phyloP scores from a whole-genome alignment of 2,329 filamentous ascomycete species.

The Arthrobotrys megalospora region DNA sequence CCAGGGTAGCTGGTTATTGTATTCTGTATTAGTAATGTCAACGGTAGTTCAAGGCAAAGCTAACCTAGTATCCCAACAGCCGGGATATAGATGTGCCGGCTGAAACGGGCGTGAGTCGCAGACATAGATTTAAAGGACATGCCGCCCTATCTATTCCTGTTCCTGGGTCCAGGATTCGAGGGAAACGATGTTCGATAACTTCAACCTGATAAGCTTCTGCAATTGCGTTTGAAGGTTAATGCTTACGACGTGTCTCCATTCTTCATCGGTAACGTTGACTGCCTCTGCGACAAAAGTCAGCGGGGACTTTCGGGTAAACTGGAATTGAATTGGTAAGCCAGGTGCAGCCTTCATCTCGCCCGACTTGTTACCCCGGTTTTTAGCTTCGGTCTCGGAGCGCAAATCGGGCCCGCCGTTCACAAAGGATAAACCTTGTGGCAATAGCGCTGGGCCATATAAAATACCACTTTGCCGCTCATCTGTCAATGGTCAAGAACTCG shows the following conservation, averaged over 20 bases:
- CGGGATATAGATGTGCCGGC: slow-evolving; percentile 14
- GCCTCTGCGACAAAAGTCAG: not conserved
- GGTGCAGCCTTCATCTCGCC: slow-evolving; percentile 14
- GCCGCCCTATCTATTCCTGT: no score
- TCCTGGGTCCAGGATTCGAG: not conserved
- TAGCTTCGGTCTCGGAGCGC: slow-evolving; percentile 34
- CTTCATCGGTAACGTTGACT: not conserved
- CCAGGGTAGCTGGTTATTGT: not conserved
- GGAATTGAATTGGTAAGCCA: slow-evolving; percentile 47
- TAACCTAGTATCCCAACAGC: not conserved
- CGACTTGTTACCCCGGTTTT: slow-evolving; percentile 2
- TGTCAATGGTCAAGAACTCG: not conserved
- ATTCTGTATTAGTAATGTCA: slow-evolving; percentile 12
- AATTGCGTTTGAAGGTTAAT: not conserved
- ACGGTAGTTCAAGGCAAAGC: not conserved
- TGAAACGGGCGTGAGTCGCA: not conserved
- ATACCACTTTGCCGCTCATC: slow-evolving; percentile 23
- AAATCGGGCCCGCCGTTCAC: slow-evolving; percentile 9
- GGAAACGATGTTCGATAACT: not conserved
- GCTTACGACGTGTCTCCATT: not conserved
- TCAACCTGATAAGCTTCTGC: not conserved
- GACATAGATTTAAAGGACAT: not conserved
- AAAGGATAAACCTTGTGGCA: slow-evolving; percentile 3
- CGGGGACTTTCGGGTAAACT: slow-evolving; percentile 49
- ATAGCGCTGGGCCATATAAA: slow-evolving; percentile 23